Base-by-base conservation (phyloP, 371 early-diverging fungal genomes). In the Umbelopsis sp. region DNA sequence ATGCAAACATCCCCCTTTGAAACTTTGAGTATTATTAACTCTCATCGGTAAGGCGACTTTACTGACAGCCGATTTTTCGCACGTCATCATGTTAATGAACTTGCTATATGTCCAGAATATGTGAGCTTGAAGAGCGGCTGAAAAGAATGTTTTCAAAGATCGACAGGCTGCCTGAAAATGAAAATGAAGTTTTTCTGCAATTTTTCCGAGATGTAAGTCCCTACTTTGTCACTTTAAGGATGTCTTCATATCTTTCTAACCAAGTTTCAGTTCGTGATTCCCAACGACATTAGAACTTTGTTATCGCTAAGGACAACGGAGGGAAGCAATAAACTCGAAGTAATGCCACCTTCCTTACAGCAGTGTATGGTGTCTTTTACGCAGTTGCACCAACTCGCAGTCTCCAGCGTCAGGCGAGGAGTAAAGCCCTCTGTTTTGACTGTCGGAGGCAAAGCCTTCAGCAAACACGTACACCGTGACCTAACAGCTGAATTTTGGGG, bases 401-500 rank as follows among this genome's bases (percentile, higher is more conserved):
- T 48, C 18, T 65, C 68, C 8, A 67, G 66, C 62, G 62, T 65
- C 5, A 46, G 68, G 9, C 67, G 69, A 50, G 64, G 65, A 35
- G 63, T 57, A 6, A 53, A 70, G 24, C 67, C 66, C 6, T 62
- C 72, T 53, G 57, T 67, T 44, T 65, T 81, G 35, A 76, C 78
- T 10, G 77, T 79, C 3, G 81, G 81, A 14, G 81, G 77, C 11
- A 81, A 76, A 62, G 79, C 81, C 0, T 53, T 79, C 35, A 77
- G 79, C 52, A 81, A 81, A 48, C 81, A 81, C 63, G 78, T 73
- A 72, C 81, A 81, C 70, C 73, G 81, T 10, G 81, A 81, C 63
- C 48, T 67, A 41, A 64, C 72, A 63, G 46, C 37, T 16, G 67
- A 68, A 50, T 81, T 81, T 67, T 81, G 81, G 81, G 79, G 79